Percentiles rank a stretch among this genome's conserved stretches.
Evolutionary conservation across 257 asterid genomes (phyloP).

Genomic region (Solanum raphanifolium): DNA sequence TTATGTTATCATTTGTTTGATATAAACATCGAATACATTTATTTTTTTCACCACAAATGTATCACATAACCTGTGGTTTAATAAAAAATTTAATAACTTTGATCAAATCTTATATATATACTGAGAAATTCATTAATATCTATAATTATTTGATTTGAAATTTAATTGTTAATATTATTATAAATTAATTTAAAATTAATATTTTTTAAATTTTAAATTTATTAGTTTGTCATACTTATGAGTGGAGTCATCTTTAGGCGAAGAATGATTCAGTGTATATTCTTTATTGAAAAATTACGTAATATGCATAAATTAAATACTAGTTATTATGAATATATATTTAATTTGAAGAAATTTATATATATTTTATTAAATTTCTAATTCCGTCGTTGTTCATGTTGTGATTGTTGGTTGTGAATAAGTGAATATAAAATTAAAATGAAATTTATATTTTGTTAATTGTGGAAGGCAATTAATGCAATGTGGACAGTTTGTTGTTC

Average conservation of each 20-base stretch:
- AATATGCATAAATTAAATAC: no score
- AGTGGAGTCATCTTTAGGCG: background rate
- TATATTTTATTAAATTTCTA: no score
- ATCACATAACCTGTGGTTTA: background rate
- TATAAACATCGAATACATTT: background rate
- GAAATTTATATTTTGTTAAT: background rate
- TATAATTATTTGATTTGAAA: background rate
- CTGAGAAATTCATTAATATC: background rate
- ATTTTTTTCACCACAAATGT: background rate
- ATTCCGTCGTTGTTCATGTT: background rate
- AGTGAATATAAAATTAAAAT: background rate
- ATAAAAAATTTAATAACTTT: background rate
- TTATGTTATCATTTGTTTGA: background rate
- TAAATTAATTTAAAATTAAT: background rate
- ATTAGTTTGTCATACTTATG: background rate
- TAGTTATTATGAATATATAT: no score
- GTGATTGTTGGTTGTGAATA: background rate
- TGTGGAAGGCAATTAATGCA: conserved; percentile 16
- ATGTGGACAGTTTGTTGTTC: conserved; percentile 1
- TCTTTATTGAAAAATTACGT: background rate
- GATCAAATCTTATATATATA: background rate
- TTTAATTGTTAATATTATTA: background rate
- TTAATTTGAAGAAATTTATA: no score
- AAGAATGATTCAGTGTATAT: background rate
- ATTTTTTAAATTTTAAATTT: background rate